These are phyloP conservation scores for Cubamyces sp. DNA, from an alignment of 768 basidiomycete species.

Conservation along the genomic window DNA sequence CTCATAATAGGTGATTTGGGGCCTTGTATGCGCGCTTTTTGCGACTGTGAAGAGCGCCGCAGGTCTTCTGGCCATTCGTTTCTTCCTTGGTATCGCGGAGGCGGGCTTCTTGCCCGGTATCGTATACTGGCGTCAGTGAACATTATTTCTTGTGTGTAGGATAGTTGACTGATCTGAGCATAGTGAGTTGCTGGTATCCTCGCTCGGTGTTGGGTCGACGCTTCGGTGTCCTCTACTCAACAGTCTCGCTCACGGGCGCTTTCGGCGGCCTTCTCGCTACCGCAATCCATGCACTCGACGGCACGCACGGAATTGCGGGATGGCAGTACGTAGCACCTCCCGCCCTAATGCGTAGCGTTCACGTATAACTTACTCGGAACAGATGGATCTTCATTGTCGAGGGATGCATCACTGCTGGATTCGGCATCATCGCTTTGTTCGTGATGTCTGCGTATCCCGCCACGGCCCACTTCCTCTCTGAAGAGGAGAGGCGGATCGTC, in stretches of 20 bases:
- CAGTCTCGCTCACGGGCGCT: slow-evolving; percentile 31
- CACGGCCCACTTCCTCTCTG: slow-evolving; percentile 46
- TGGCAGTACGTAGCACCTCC: slow-evolving; percentile 35
- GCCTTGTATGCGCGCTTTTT: slow-evolving; percentile 35
- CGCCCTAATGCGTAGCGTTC: slow-evolving; percentile 22
- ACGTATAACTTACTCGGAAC: slow-evolving; percentile 2
- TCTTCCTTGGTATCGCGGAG: slow-evolving; percentile 43
- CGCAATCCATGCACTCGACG: slow-evolving; percentile 45
- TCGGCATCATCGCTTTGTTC: slow-evolving; percentile 37
- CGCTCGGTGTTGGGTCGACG: slow-evolving; percentile 30
- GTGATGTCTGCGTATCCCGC: slow-evolving; percentile 54
- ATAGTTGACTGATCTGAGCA: neutral
- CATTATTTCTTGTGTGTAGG: neutral
- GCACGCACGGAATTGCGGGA: slow-evolving; percentile 41
- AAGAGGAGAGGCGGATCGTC: slow-evolving; percentile 47
- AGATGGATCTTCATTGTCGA: slow-evolving; percentile 49
- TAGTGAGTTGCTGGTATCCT: slow-evolving; percentile 49
- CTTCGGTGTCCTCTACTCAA: slow-evolving; percentile 35
- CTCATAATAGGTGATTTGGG: slow-evolving; percentile 34
- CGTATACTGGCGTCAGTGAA: slow-evolving; percentile 37
- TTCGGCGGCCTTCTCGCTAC: slow-evolving; percentile 37
- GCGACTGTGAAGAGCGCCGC: slow-evolving; percentile 31
- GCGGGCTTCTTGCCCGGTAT: slow-evolving; percentile 46
- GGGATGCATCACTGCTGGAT: slow-evolving; percentile 49
- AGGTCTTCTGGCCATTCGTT: slow-evolving; percentile 44